These are phyloP conservation scores for Candida gigantensis DNA, from an alignment of 1,139 yeast genomes.

Conservation along the genomic window DNA sequence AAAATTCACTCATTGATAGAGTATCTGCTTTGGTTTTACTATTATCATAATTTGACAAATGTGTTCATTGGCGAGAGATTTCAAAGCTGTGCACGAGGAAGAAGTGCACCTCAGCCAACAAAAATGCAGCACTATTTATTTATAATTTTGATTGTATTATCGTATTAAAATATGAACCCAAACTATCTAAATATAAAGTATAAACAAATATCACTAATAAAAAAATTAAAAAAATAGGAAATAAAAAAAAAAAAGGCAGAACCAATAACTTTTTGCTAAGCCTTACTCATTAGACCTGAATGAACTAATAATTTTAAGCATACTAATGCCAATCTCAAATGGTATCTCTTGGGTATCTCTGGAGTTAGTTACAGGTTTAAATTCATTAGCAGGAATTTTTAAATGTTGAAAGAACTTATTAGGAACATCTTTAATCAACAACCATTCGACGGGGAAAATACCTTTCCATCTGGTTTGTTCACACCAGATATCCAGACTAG, in stretches of 20 bases:
- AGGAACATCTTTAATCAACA: slow-evolving; percentile 50
- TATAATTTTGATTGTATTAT: too few species aligned
- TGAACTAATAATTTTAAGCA: slow-evolving; percentile 45
- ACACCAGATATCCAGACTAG: slow-evolving; percentile 47
- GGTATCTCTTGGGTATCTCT: slow-evolving; percentile 61
- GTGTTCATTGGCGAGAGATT: too few species aligned
- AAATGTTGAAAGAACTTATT: slow-evolving; percentile 48
- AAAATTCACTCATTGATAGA: too few species aligned
- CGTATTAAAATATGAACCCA: too few species aligned
- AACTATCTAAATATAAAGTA: too few species aligned
- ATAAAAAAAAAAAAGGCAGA: background rate
- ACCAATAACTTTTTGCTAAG: background rate
- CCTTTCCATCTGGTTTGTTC: slow-evolving; percentile 53
- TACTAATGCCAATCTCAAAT: slow-evolving; percentile 44
- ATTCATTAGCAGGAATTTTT: slow-evolving; percentile 44
- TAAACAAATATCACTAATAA: too few species aligned
- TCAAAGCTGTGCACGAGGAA: too few species aligned
- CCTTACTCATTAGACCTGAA: slow-evolving; percentile 21
- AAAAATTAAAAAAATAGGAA: too few species aligned
- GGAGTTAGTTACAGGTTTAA: slow-evolving; percentile 57
- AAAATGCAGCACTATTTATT: too few species aligned
- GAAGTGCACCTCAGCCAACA: too few species aligned
- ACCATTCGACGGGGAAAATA: slow-evolving; percentile 55
- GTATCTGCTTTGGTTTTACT: too few species aligned
- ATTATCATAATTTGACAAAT: too few species aligned